Conservation (phyloP, 1,139 yeast genomes). For the Blastobotrys apis region DNA sequence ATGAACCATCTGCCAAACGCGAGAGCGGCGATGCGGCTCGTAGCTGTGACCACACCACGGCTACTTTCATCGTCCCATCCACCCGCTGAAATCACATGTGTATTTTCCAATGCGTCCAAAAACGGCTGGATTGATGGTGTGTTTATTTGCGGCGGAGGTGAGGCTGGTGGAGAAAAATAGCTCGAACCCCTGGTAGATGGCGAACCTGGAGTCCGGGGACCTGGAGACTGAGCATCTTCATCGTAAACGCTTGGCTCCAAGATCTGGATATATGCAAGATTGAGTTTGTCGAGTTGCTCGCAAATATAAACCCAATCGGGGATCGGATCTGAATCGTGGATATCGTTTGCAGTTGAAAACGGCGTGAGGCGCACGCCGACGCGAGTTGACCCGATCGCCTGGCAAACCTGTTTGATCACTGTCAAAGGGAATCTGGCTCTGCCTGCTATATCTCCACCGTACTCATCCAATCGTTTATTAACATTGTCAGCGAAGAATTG, state of each 20-base stretch:
- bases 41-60: no score
- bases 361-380: constrained; percentile 62
- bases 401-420: constrained; percentile 48
- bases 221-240: background rate
- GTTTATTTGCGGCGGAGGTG: no score
- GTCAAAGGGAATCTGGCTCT: constrained; percentile 56
- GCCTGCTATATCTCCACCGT: constrained; percentile 61
- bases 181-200: no score
- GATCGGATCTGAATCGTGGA: constrained; percentile 32
- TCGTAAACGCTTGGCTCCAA: constrained; percentile 42
- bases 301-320: constrained; percentile 32
- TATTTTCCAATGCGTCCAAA: no score
- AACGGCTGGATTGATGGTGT: no score
- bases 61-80: no score
- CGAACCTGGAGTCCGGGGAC: no score
- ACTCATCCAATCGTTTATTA: constrained; percentile 61
- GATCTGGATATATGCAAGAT: constrained; percentile 47
- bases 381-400: constrained; percentile 49
- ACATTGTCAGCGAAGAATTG: constrained; percentile 46
- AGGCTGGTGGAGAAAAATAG: no score
- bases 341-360: constrained; percentile 36
- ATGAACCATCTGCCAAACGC: no score
- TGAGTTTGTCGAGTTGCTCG: constrained; percentile 30
- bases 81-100: no score
- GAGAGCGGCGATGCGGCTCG: no score